Base-by-base conservation (phyloP, 75 land plant genomes). In the Chamaecyparis obtusa region DNA sequence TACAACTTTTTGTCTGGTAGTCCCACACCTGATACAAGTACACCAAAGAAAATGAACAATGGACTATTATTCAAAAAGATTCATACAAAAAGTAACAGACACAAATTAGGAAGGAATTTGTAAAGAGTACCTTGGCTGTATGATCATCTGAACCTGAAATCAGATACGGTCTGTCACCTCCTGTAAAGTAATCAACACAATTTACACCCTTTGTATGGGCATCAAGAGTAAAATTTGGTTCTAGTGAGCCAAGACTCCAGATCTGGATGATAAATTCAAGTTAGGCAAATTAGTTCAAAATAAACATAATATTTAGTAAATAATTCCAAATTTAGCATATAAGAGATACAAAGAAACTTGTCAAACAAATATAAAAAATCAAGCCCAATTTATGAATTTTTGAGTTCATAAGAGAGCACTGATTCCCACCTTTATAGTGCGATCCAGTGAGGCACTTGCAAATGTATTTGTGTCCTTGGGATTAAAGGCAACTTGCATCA, bases 401-500 rank as follows among this genome's bases (percentile, higher is more conserved):
- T 16, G 11, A 72, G 5, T 27, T 37, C 48, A 24, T 56, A 35
- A 74, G 43, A 41, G 36, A 41, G 36, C 88, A 36, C 37, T 44
- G 57, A 6, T 44, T 87, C 77, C 37, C 41, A 95, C 97, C 96
- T 95, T 95, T n/a, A 95, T 92, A 43, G 97, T 94, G 69, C 97
- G 93, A 88, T 95, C 97, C 46, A 95, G 94, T 30, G 97, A 95
- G 76, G 96, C 97, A 89, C 97, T 95, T 1, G 97, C 97, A 88
- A 95, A 95, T 24, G 96, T 95, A 76, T 94, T 95, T 17, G 96
- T 94, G 83, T 95, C 96, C 87, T 97, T 96, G 54, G 99, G 99
- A 83, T 97, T 97, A 88, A 97, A 94, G 24, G 96, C 92, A 76
- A 97, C 98, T 97, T 96, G 99, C 99, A 97, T 97, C 85, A 97